A percentile compares a stretch with the other conserved stretches of the same genome.
Conservation (phyloP, 352 stramenopile genomes). For the Globisporangium spinosum region DNA sequence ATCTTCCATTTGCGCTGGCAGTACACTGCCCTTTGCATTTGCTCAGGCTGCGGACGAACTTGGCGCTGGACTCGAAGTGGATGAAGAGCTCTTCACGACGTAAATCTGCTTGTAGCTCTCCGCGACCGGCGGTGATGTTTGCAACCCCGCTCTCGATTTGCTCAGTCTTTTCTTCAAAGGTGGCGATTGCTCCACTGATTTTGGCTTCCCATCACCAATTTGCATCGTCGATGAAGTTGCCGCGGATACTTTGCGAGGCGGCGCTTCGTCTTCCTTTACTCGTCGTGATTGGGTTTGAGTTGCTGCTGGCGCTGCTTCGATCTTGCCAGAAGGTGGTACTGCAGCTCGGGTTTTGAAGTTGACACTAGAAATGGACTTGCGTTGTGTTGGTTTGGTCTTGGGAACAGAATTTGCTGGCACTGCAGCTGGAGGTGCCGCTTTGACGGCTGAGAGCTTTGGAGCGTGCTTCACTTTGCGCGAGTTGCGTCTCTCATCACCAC, state of each 20-base stretch:
- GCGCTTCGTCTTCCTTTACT: not conserved
- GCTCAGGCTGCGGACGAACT: conserved; percentile 15
- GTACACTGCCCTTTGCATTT: not conserved
- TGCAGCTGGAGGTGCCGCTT: too few relatives aligned
- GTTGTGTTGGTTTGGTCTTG: not conserved
- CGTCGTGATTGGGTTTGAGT: too few relatives aligned
- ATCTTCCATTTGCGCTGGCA: not conserved
- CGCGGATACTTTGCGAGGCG: conserved; percentile 3
- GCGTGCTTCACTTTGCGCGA: not conserved
- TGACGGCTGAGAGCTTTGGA: not conserved
- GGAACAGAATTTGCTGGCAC: not conserved
- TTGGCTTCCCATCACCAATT: not conserved
- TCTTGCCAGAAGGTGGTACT: not conserved
- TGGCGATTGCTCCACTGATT: not conserved
- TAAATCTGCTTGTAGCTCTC: conserved; percentile 32
- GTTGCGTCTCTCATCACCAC: not conserved
- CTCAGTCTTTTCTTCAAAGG: conserved; percentile 12
- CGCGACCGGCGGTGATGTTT: not conserved
- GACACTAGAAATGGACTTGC: not conserved
- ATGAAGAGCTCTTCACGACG: conserved; percentile 22
- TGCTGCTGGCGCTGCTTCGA: not conserved
- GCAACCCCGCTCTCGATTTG: conserved; percentile 5
- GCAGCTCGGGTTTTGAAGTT: too few relatives aligned
- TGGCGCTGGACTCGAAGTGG: not conserved
- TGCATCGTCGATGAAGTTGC: not conserved